Percentiles rank a stretch among this genome's conserved stretches.
phyloP scores from a whole-genome alignment of 345 rosid species.

The Camelina neglecta region DNA sequence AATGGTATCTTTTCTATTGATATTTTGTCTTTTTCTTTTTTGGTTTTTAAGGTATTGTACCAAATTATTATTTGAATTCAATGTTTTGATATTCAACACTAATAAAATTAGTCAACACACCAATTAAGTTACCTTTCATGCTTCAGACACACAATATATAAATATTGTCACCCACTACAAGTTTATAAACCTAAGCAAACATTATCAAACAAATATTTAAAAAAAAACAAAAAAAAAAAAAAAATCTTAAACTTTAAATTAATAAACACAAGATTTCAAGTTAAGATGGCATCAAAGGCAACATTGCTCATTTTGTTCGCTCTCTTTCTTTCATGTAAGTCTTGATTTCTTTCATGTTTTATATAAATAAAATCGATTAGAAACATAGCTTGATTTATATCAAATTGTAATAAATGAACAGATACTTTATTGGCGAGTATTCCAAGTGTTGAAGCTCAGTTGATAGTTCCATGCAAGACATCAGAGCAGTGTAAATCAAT shows the following conservation, averaged over 20 bases:
- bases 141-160: neutral
- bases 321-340: conserved; percentile 30
- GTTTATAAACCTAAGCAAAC: neutral
- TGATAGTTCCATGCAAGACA: conserved; percentile 34
- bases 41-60: too few relatives aligned
- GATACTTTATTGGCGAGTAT: conserved; percentile 20
- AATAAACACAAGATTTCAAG: neutral
- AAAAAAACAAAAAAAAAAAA: neutral
- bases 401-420: neutral
- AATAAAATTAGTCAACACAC: neutral
- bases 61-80: neutral
- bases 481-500: conserved; percentile 22
- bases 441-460: conserved; percentile 34
- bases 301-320: conserved; percentile 13
- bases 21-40: too few relatives aligned
- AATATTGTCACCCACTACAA: neutral
- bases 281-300: conserved; percentile 28
- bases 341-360: conserved; percentile 7
- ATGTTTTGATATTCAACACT: neutral
- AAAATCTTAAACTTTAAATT: neutral
- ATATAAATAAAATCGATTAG: neutral
- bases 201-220: neutral
- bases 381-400: conserved; percentile 2
- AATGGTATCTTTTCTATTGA: too few relatives aligned
- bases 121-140: neutral